These are phyloP conservation scores for Leccinum pseudoinsigne DNA, from an alignment of 1,284 basidiomycete genomes.

Conservation along the genomic window DNA sequence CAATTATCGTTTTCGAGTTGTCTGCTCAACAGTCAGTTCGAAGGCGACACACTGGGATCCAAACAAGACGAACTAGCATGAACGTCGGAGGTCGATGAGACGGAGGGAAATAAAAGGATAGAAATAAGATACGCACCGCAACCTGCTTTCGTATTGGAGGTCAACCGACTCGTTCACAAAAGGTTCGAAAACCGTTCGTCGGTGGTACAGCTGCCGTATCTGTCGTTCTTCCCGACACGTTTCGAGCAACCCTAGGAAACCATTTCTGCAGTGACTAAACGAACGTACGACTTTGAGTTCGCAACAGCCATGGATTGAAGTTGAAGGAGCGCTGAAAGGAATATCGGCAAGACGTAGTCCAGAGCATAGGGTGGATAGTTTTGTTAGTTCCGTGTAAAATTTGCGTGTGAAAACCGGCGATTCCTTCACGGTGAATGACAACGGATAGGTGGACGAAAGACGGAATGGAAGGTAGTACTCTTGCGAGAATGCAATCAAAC, in stretches of 20 bases:
- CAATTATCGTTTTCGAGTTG: constrained; percentile 40
- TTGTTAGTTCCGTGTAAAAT: no score
- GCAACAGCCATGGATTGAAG: constrained; percentile 15
- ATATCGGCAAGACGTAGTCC: constrained; percentile 20
- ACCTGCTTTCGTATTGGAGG: constrained; percentile 43
- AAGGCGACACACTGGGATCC: constrained; percentile 35
- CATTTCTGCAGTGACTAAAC: constrained; percentile 18
- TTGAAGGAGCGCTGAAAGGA: constrained; percentile 17
- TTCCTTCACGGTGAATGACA: no score
- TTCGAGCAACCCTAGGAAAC: constrained; percentile 26
- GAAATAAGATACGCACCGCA: constrained; percentile 30
- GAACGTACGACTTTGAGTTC: constrained; percentile 22
- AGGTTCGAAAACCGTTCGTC: constrained; percentile 30
- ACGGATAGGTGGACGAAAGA: no score
- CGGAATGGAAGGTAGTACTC: no score
- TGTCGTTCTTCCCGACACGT: constrained; percentile 6
- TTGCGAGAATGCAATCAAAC: no score
- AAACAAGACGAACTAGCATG: constrained; percentile 36
- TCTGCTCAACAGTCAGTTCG: constrained; percentile 36
- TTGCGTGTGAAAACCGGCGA: no score
- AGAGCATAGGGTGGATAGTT: constrained; percentile 21
- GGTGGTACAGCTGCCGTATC: constrained; percentile 13
- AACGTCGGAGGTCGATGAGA: background rate
- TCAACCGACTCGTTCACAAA: constrained; percentile 36
- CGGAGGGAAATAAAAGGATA: background rate